Percentiles rank a stretch among this genome's conserved stretches.
These are phyloP conservation scores for Ampelocalamus luodianensis DNA, from an alignment of 176 grass and related monocot species.

Conservation along the genomic window DNA sequence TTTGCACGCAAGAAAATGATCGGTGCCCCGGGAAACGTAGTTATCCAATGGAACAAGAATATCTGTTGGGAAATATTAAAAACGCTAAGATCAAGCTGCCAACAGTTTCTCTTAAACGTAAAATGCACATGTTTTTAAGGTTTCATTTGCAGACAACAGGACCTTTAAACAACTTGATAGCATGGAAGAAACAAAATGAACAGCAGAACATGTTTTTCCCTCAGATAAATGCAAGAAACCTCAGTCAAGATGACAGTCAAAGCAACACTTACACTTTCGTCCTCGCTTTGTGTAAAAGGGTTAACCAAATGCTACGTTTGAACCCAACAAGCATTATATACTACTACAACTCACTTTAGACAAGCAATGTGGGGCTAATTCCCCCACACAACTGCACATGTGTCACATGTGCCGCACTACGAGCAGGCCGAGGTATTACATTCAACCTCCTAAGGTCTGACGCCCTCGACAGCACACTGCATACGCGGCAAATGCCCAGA, in stretches of 20 bases:
- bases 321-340: no score
- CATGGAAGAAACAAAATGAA: not conserved
- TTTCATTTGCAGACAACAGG: constrained; percentile 2
- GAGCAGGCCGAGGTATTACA: no score
- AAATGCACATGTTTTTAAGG: not conserved
- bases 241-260: not conserved
- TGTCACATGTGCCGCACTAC: no score
- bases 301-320: no score
- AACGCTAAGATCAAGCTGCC: constrained; percentile 4
- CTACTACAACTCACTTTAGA: no score
- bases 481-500: no score
- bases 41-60: constrained; percentile 94
- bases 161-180: not conserved
- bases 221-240: not conserved
- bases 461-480: no score
- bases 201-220: not conserved
- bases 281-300: no score
- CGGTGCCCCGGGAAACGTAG: constrained; percentile 78
- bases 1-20: constrained; percentile 81
- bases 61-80: constrained; percentile 50
- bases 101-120: not conserved
- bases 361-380: no score
- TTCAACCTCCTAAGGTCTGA: no score
- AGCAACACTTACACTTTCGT: not conserved
- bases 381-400: no score